Evolutionary conservation across 2,329 filamentous ascomycete genomes (phyloP), one percentile per base, ranked within the genome.

Genomic region (Bisporella sp.): DNA sequence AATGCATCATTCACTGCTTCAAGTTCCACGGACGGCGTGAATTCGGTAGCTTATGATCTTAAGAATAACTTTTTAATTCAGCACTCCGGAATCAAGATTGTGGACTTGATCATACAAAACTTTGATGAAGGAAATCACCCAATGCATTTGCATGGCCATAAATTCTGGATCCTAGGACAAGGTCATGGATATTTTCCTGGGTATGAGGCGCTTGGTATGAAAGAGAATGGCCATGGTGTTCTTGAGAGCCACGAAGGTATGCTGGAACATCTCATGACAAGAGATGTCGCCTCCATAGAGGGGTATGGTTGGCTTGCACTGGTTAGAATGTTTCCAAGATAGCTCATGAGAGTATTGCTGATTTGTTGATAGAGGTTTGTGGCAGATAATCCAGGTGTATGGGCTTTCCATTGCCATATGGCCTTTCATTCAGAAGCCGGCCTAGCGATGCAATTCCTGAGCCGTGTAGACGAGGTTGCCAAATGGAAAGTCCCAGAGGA

Each of bases 91-190:
- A 57, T 70, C 31, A 67, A 83, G 53, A 73, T 88, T n/a, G 78
- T 91, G 31, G 82, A 91, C 62, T 76, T 92, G 46, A 69, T 89
- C 13, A 71, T 92, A n/a, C 88, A 90, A 71, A 92, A 90, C 62
- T 73, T 81, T 42, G 87, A 92, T 59, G 64, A 75, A 53, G 71
- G 87, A 41, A 82, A 81, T 6, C 86, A 90, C 60, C 89, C 82
- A 0, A 84, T 85, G 71, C 82, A 87, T 66, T 68, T 95, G 1
- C 90, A 93, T 69, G 87, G 87, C 0, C 85, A 89, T 65, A 72
- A 78, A 57, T 89, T 90, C 69, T 86, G 88, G 66, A 70, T 81
- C 13, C 51, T 66, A 2, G 63, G 62, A 4, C 62, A 65, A 54
- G 89, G 89, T 61, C 86, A 90, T 69, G 85, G 81, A 57, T 77